These are phyloP conservation scores for Cyberlindnera veronae DNA, from an alignment of 805 yeast species.

Conservation along the genomic window DNA sequence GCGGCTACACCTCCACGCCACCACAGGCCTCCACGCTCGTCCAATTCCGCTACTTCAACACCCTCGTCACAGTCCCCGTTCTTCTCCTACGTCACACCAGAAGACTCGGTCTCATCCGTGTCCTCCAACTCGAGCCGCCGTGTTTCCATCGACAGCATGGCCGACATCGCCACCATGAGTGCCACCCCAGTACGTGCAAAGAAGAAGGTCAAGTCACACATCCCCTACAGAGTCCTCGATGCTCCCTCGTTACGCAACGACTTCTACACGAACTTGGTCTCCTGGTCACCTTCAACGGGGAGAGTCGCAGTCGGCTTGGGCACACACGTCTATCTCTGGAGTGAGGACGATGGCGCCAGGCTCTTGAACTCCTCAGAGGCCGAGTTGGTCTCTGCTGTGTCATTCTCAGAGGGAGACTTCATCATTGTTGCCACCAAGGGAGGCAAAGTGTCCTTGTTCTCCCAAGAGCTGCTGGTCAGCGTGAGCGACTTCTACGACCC, in stretches of 20 bases:
- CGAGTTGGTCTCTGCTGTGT: slow-evolving; percentile 52
- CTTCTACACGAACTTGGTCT: slow-evolving; percentile 69
- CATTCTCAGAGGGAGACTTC: slow-evolving; percentile 47
- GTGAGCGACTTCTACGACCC: slow-evolving; percentile 25
- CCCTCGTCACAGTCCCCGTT: neutral
- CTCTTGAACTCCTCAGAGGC: slow-evolving; percentile 37
- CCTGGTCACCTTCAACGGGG: slow-evolving; percentile 58
- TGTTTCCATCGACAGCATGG: slow-evolving; percentile 6
- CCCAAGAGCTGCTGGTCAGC: slow-evolving; percentile 28
- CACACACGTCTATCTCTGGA: slow-evolving; percentile 59
- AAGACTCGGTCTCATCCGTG: slow-evolving; percentile 3
- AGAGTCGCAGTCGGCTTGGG: slow-evolving; percentile 67
- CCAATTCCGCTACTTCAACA: neutral
- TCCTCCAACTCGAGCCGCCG: slow-evolving; percentile 3
- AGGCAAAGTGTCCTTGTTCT: slow-evolving; percentile 50
- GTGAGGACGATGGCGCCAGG: slow-evolving; percentile 43
- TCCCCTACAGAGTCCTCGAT: slow-evolving; percentile 51
- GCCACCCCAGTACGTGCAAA: slow-evolving; percentile 13
- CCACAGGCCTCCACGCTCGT: neutral
- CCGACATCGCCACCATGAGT: slow-evolving; percentile 13
- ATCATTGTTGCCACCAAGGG: slow-evolving; percentile 55
- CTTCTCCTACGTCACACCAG: slow-evolving; percentile 1
- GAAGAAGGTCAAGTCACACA: slow-evolving; percentile 33
- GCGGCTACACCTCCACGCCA: slow-evolving; percentile 4
- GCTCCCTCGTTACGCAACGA: slow-evolving; percentile 76